A percentile compares a stretch with the other conserved stretches of the same genome.
phyloP scores from a whole-genome alignment of 345 rosid genomes.

The Arabis hirsuta region DNA sequence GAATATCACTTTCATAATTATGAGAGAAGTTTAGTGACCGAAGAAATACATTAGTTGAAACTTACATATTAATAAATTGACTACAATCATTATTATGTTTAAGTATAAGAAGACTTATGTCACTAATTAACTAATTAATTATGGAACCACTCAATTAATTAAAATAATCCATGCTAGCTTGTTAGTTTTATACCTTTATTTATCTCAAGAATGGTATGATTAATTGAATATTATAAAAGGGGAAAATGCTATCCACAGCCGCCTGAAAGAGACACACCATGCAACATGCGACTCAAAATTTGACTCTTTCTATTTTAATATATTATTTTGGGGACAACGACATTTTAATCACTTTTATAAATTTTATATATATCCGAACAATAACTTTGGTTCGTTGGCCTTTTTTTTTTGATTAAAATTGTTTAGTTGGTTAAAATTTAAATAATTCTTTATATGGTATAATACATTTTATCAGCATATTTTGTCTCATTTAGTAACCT shows the following conservation, averaged over 20 bases:
- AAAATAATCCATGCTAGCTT: background rate
- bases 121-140: conserved; percentile 23
- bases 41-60: conserved; percentile 43
- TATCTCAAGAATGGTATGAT: background rate
- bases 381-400: background rate
- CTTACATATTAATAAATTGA: conserved; percentile 30
- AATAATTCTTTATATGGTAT: conserved; percentile 21
- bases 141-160: conserved; percentile 21
- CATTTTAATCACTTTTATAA: conserved; percentile 17
- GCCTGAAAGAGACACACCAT: conserved; percentile 40
- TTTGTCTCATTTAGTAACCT: conserved; percentile 18
- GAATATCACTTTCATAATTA: conserved; percentile 31
- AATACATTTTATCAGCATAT: conserved; percentile 24
- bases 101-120: conserved; percentile 26
- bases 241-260: conserved; percentile 26
- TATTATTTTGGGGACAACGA: conserved; percentile 20
- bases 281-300: conserved; percentile 31
- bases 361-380: background rate
- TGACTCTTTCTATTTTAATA: conserved; percentile 18
- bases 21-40: conserved; percentile 23
- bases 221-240: conserved; percentile 12
- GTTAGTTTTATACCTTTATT: background rate
- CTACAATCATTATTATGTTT: conserved; percentile 20
- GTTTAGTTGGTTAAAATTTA: background rate
- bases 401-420: too few species aligned